A percentile compares a stretch with the other conserved stretches of the same genome.
Evolutionary conservation across 257 asterid species (phyloP).

Genomic region (Solanum virginianum): DNA sequence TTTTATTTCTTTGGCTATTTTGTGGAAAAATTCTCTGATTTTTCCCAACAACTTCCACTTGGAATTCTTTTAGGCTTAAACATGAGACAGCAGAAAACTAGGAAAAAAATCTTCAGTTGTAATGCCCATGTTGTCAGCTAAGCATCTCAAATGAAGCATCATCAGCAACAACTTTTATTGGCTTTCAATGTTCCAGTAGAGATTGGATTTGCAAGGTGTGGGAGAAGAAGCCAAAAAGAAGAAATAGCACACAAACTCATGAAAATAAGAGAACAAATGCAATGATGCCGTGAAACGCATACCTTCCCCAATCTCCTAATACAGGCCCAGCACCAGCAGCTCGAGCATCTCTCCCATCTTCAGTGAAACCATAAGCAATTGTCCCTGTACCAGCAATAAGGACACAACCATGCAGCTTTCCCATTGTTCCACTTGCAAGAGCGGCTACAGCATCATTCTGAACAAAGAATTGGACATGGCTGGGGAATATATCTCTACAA

Average conservation of each 20-base stretch:
- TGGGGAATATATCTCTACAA: slow-evolving; percentile 67
- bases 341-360: slow-evolving; percentile 83
- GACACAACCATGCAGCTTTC: slow-evolving; percentile 80
- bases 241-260: not conserved
- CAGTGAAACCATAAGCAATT: slow-evolving; percentile 73
- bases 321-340: slow-evolving; percentile 91
- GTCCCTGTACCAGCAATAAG: slow-evolving; percentile 89
- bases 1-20: too few species aligned
- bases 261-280: not conserved
- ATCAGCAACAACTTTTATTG: not conserved
- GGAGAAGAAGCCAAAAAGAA: not conserved
- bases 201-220: not conserved
- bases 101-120: not conserved
- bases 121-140: not conserved
- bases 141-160: not conserved
- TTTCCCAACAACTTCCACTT: not conserved
- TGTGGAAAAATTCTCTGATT: too few species aligned
- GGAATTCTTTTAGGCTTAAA: not conserved
- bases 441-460: slow-evolving; percentile 89
- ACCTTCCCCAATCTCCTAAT: slow-evolving; percentile 97
- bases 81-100: not conserved
- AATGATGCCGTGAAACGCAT: not conserved
- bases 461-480: slow-evolving; percentile 55
- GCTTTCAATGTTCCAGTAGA: not conserved
- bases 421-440: slow-evolving; percentile 85